Percentiles rank a stretch among this genome's conserved stretches.
These are phyloP conservation scores for Gossypium davidsonii DNA, from an alignment of 441 rosid species.

Conservation along the genomic window DNA sequence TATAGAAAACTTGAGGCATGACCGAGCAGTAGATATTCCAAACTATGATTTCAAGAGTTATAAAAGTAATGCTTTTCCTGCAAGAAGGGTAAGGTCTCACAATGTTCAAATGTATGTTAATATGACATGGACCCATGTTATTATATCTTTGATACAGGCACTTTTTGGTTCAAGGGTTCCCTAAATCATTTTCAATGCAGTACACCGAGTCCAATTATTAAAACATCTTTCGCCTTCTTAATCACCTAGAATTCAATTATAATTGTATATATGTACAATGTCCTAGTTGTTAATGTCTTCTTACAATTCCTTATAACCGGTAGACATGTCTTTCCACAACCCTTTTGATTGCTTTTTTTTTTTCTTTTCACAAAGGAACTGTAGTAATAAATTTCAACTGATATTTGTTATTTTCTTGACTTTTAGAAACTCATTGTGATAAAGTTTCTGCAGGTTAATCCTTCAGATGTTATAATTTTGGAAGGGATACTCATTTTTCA, in stretches of 20 bases:
- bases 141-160: not conserved
- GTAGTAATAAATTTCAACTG: not conserved
- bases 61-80: conserved; percentile 63
- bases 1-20: conserved; percentile 85
- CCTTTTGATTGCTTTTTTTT: not conserved
- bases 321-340: not conserved
- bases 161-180: not conserved
- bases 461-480: conserved; percentile 89
- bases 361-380: not conserved
- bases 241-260: not conserved
- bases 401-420: not conserved
- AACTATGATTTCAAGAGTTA: conserved; percentile 91
- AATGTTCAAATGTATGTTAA: not conserved
- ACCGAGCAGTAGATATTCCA: conserved; percentile 87
- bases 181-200: not conserved
- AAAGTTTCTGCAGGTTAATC: conserved; percentile 69
- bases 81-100: conserved; percentile 67
- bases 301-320: not conserved
- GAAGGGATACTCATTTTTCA: conserved; percentile 97
- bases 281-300: conserved; percentile 25
- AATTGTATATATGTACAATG: not conserved
- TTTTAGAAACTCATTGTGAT: conserved; percentile 12
- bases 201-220: not conserved
- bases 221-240: not conserved
- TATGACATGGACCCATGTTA: not conserved